Base-by-base conservation (phyloP, 2,329 filamentous ascomycete genomes). In the Thermoascus crustaceus region DNA sequence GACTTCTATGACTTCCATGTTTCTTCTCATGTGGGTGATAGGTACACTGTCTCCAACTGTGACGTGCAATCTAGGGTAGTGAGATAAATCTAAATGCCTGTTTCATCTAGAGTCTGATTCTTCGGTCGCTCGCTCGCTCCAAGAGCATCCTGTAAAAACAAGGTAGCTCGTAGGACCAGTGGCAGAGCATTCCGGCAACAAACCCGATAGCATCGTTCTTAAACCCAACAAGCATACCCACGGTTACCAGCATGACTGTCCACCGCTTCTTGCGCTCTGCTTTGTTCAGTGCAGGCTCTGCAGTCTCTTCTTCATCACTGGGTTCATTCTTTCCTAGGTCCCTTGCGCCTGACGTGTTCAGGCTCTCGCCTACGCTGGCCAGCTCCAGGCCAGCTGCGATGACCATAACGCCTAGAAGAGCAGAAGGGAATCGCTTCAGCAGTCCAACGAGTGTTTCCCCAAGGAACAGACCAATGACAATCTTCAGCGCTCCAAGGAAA, bases 171-270 rank as follows among this genome's bases (percentile, higher is more conserved):
- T 87, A 83, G 0, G 77, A 75, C 62, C 73, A 80, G 59, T 89
- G 78, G 56, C 86, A 93, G 3, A 84, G 56, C 69, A 94, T 75
- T 0, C 89, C 89, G 0, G 82, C 85, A 9, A 83, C 41, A 50
- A 95, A 94, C 0, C 89, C 89, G 4, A 94, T 75, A 0, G 81
- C 87, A 60, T 94, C 88, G 53, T 95, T 96, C 57, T 78, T 82
- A 51, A 94, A 94, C 0, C 85, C 86, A 32, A 96, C 61, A 35
- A 94, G 72, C 2, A 82, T 75, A 0, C 84, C 87, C 6, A 85
- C 78, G 0, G 89, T 96, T 42, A 88, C 80, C 39, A 94, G 71
- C 87, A 95, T 93, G 0, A 94, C 80, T 14, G 78, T 84, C 83
- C 85, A 94, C 38, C 87, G 72, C 56, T 85, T 77, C 37, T 73